Evolutionary conservation across 805 yeast genomes (phyloP).

Genomic region (Ogataea neopini): DNA sequence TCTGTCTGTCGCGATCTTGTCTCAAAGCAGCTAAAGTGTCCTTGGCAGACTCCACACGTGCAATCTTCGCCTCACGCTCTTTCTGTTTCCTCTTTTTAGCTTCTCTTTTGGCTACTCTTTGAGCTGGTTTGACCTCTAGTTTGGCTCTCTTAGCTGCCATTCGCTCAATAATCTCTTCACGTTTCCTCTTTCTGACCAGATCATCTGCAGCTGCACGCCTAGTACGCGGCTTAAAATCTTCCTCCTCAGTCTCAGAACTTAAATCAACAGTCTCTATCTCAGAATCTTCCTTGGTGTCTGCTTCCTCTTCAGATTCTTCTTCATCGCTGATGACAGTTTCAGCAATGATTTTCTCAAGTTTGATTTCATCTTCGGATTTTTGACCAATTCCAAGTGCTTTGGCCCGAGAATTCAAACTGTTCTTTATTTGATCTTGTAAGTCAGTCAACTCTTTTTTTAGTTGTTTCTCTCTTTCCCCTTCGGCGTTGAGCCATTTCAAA

Average conservation of each 20-base stretch:
- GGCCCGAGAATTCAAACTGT: slow-evolving; percentile 60
- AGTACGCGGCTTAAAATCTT: slow-evolving; percentile 31
- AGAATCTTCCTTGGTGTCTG: slow-evolving; percentile 22
- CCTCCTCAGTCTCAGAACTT: slow-evolving; percentile 18
- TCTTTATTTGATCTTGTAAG: slow-evolving; percentile 51
- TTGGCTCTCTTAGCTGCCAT: slow-evolving; percentile 35
- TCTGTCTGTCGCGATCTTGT: slow-evolving; percentile 42
- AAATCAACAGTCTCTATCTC: slow-evolving; percentile 5
- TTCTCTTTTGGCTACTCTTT: slow-evolving; percentile 39
- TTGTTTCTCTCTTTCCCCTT: slow-evolving; percentile 72
- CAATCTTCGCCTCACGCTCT: slow-evolving; percentile 36
- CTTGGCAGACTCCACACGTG: slow-evolving; percentile 26
- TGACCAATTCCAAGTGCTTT: slow-evolving; percentile 50
- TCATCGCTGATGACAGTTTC: slow-evolving; percentile 39
- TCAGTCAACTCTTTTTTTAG: slow-evolving; percentile 60
- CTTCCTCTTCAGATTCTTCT: slow-evolving; percentile 20
- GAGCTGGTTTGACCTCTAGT: slow-evolving; percentile 35
- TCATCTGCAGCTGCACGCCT: slow-evolving; percentile 38
- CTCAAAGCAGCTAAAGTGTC: slow-evolving; percentile 36
- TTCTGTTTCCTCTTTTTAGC: slow-evolving; percentile 33
- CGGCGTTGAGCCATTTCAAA: slow-evolving; percentile 66
- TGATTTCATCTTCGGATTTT: slow-evolving; percentile 43
- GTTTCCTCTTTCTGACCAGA: slow-evolving; percentile 29
- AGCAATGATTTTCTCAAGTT: slow-evolving; percentile 41
- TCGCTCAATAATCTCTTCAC: slow-evolving; percentile 29